These are phyloP conservation scores for Globisporangium irregulare DNA, from an alignment of 352 stramenopile species.

Conservation along the genomic window DNA sequence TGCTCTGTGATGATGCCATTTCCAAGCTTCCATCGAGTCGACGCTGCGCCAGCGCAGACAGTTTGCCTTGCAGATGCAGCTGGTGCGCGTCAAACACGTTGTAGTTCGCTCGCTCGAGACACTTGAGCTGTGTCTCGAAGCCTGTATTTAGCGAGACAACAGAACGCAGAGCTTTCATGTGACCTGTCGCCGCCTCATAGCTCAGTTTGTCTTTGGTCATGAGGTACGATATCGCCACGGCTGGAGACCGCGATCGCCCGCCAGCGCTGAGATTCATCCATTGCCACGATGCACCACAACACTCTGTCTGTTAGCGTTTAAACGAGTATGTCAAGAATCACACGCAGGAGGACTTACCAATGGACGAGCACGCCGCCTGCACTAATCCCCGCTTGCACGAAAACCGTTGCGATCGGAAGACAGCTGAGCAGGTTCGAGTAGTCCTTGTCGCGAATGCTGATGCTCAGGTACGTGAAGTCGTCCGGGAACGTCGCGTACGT, in stretches of 20 bases:
- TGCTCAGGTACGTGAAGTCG: slow-evolving; percentile 87
- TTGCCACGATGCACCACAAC: not conserved
- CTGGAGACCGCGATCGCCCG: slow-evolving; percentile 80
- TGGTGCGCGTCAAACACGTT: slow-evolving; percentile 82
- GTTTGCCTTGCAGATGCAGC: slow-evolving; percentile 49
- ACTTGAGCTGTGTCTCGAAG: slow-evolving; percentile 85
- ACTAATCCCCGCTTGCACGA: slow-evolving; percentile 71
- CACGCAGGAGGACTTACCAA: slow-evolving; percentile 33
- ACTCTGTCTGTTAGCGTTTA: not conserved
- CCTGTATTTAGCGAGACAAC: slow-evolving; percentile 75
- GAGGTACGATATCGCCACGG: slow-evolving; percentile 73
- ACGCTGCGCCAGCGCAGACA: slow-evolving; percentile 35
- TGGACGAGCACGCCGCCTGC: slow-evolving; percentile 79
- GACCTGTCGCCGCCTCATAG: slow-evolving; percentile 42
- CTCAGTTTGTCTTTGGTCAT: slow-evolving; percentile 65
- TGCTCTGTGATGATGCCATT: slow-evolving; percentile 14
- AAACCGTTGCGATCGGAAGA: slow-evolving; percentile 70
- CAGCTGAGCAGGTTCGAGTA: slow-evolving; percentile 87
- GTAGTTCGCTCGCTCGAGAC: slow-evolving; percentile 55
- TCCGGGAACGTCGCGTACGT: slow-evolving; percentile 85
- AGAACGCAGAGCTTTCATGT: slow-evolving; percentile 56
- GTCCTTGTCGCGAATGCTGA: slow-evolving; percentile 89
- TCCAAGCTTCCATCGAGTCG: slow-evolving; percentile 30
- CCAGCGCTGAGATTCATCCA: slow-evolving; percentile 35
- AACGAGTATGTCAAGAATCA: not conserved